These are phyloP conservation scores for Suhomyces ambrosiae DNA, from an alignment of 1,139 yeast genomes.

Conservation along the genomic window DNA sequence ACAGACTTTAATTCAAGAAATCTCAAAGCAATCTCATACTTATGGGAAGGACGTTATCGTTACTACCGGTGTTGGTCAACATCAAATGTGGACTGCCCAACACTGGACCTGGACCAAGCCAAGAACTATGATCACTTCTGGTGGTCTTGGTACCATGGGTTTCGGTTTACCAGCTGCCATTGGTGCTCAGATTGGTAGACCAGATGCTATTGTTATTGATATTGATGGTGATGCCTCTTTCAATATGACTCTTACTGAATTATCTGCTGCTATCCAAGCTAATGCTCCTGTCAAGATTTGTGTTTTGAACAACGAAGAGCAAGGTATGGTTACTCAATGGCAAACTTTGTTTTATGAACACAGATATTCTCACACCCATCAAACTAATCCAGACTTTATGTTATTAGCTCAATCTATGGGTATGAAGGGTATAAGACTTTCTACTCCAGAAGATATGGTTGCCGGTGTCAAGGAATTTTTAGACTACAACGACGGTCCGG, in stretches of 20 bases:
- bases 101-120: constrained; percentile 92
- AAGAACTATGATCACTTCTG: constrained; percentile 91
- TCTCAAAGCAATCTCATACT: constrained; percentile 69
- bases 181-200: constrained; percentile 96
- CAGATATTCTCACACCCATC: constrained; percentile 96
- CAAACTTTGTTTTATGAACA: constrained; percentile 95
- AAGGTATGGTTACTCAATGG: constrained; percentile 99
- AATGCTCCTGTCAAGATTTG: constrained; percentile 86
- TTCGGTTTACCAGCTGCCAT: constrained; percentile 96
- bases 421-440: constrained; percentile 74
- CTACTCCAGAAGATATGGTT: constrained; percentile 61
- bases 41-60: constrained; percentile 78
- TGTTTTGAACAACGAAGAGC: constrained; percentile 94
- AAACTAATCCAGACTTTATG: constrained; percentile 88
- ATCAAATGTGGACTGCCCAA: constrained; percentile 99
- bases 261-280: constrained; percentile 93
- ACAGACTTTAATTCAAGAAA: constrained; percentile 81
- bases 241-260: constrained; percentile 93
- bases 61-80: constrained; percentile 99
- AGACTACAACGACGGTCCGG: constrained; percentile 75
- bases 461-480: constrained; percentile 66
- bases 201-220: constrained; percentile 92
- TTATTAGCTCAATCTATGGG: constrained; percentile 95
- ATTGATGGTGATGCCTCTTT: constrained; percentile 98
- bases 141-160: constrained; percentile 99